phyloP scores from a whole-genome alignment of 306 rosid species.

The Medicago arabica region DNA sequence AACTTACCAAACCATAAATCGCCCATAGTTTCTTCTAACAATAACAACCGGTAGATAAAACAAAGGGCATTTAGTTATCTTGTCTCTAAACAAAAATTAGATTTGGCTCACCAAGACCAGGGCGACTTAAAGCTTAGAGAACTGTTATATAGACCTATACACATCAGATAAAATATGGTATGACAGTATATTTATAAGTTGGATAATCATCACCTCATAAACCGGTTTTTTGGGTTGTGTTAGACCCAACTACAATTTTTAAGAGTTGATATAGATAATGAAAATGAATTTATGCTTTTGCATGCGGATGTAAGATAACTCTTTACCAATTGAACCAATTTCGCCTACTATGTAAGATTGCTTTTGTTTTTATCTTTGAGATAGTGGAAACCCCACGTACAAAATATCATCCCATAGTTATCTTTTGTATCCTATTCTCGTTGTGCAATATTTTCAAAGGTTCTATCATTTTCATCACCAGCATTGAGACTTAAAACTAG shows the following conservation, averaged over 20 bases:
- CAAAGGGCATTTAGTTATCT: neutral
- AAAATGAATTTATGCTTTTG: too few relatives aligned
- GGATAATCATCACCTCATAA: too few relatives aligned
- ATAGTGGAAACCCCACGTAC: slow-evolving; percentile 49
- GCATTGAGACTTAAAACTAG: neutral
- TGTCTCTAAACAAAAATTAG: neutral
- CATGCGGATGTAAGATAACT: too few relatives aligned
- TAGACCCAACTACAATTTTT: too few relatives aligned
- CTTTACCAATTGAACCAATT: neutral
- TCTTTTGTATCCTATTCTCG: neutral
- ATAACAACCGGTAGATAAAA: neutral
- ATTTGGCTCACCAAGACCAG: too few relatives aligned
- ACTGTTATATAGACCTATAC: too few relatives aligned
- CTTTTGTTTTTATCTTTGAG: slow-evolving; percentile 11
- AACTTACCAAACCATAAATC: slow-evolving; percentile 26
- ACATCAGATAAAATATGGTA: too few relatives aligned
- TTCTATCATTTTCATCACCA: slow-evolving; percentile 43
- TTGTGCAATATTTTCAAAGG: slow-evolving; percentile 38
- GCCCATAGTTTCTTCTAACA: slow-evolving; percentile 34
- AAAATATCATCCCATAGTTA: slow-evolving; percentile 36
- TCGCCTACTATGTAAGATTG: too few relatives aligned
- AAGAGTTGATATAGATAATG: too few relatives aligned
- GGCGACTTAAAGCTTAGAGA: too few relatives aligned
- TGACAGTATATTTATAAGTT: too few relatives aligned
- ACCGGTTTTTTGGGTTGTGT: too few relatives aligned